A percentile compares a stretch with the other conserved stretches of the same genome.
Evolutionary conservation across 352 stramenopile species (phyloP).

Genomic region (Phytophthora hibernalis): DNA sequence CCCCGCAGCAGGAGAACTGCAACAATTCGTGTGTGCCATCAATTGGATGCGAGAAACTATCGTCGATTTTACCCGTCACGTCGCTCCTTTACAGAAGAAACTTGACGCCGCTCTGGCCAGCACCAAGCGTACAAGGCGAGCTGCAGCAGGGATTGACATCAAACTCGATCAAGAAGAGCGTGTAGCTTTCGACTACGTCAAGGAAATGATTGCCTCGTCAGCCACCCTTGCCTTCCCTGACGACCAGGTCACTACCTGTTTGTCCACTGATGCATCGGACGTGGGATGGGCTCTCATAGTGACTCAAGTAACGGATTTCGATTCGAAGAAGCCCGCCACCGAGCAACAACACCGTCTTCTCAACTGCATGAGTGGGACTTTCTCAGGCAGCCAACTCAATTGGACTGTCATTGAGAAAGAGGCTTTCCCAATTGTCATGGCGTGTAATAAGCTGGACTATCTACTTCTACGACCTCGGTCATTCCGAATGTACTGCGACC

Average conservation of each 20-base stretch:
- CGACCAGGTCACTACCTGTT: neutral
- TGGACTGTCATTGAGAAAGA: constrained; percentile 1
- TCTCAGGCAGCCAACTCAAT: neutral
- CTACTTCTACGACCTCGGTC: neutral
- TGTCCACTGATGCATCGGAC: constrained; percentile 2
- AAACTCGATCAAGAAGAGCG: neutral
- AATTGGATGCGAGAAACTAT: neutral
- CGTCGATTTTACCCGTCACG: neutral
- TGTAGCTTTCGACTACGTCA: neutral
- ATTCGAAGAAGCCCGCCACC: neutral
- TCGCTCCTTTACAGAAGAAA: neutral
- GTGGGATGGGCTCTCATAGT: neutral
- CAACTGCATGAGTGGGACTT: constrained; percentile 9
- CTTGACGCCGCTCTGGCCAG: neutral
- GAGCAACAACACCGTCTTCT: neutral
- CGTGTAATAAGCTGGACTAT: constrained; percentile 1
- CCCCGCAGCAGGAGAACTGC: neutral
- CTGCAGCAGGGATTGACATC: neutral
- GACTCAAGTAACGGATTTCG: constrained; percentile 5
- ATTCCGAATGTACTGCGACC: constrained; percentile 4
- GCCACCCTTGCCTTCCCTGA: neutral
- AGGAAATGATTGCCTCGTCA: neutral
- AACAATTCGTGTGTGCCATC: constrained; percentile 1
- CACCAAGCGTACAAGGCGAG: neutral
- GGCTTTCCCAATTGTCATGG: neutral